Evolutionary conservation across 2,329 filamentous ascomycete species (phyloP).

Genomic region (Apiospora hydei): DNA sequence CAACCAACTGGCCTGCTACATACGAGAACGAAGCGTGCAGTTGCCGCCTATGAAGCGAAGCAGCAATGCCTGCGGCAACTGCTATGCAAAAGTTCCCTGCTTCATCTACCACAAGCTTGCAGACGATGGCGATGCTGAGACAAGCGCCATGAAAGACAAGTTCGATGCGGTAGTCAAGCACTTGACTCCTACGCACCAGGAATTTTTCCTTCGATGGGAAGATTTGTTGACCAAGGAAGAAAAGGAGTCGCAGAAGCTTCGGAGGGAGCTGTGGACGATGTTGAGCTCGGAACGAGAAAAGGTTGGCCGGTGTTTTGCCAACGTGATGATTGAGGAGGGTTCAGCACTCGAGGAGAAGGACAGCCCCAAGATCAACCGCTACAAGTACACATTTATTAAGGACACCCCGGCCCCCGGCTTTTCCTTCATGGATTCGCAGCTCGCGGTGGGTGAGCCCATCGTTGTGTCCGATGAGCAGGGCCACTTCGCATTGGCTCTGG

Average conservation of each 20-base stretch:
- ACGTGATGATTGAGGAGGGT: constrained; percentile 82
- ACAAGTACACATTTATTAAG: constrained; percentile 85
- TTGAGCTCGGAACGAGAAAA: constrained; percentile 86
- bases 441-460: constrained; percentile 86
- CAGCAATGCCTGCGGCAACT: constrained; percentile 81
- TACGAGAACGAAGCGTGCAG: constrained; percentile 79
- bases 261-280: constrained; percentile 96
- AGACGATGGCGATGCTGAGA: constrained; percentile 82
- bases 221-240: constrained; percentile 92
- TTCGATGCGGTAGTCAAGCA: constrained; percentile 84
- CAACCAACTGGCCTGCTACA: constrained; percentile 85
- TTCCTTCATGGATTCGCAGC: constrained; percentile 90
- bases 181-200: constrained; percentile 74
- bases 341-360: constrained; percentile 74
- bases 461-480: constrained; percentile 96
- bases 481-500: constrained; percentile 93
- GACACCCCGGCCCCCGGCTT: constrained; percentile 66
- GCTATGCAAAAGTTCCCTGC: constrained; percentile 89
- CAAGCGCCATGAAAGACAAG: constrained; percentile 79
- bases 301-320: constrained; percentile 86
- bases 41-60: constrained; percentile 87
- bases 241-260: constrained; percentile 84
- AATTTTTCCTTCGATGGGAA: constrained; percentile 97
- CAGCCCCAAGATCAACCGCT: constrained; percentile 88
- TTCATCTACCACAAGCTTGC: constrained; percentile 93